Percentiles rank a stretch among this genome's conserved stretches.
Conservation (phyloP, 2,329 filamentous ascomycete species). For the Colletotrichum sp. region DNA sequence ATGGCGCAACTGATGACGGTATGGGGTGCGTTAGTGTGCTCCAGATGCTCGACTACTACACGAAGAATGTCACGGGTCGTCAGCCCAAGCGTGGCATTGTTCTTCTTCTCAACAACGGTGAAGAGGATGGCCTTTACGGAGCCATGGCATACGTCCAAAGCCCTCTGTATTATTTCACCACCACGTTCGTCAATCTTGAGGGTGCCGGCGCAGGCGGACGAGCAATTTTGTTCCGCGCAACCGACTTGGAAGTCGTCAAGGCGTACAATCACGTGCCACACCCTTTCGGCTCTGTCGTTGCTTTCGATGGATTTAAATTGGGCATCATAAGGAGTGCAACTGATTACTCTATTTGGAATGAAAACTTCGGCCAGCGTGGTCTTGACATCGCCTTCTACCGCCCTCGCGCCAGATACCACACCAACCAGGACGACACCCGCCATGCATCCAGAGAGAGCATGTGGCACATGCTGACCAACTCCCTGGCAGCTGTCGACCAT, state of each 20-base stretch:
- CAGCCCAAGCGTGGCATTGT: slow-evolving; percentile 83
- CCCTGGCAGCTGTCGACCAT: slow-evolving; percentile 74
- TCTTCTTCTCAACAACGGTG: slow-evolving; percentile 90
- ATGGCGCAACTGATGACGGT: slow-evolving; percentile 92
- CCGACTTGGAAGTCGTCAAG: slow-evolving; percentile 83
- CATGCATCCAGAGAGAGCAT: slow-evolving; percentile 76
- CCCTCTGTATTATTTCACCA: slow-evolving; percentile 78
- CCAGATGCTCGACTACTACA: slow-evolving; percentile 88
- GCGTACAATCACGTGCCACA: slow-evolving; percentile 75
- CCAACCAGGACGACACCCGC: slow-evolving; percentile 81
- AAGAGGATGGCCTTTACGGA: slow-evolving; percentile 91
- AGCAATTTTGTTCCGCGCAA: slow-evolving; percentile 85
- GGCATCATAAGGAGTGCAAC: slow-evolving; percentile 85
- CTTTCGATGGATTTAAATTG: slow-evolving; percentile 81
- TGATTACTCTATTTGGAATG: slow-evolving; percentile 85
- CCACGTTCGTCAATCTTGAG: slow-evolving; percentile 93
- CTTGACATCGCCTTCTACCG: slow-evolving; percentile 92
- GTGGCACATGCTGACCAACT: slow-evolving; percentile 95
- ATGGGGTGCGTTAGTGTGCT: slow-evolving; percentile 87
- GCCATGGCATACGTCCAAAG: slow-evolving; percentile 85
- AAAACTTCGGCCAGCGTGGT: slow-evolving; percentile 76
- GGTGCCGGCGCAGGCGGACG: slow-evolving; percentile 91
- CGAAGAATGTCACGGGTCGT: slow-evolving; percentile 60
- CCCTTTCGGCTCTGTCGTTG: slow-evolving; percentile 85
- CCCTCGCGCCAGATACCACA: slow-evolving; percentile 88